These are phyloP conservation scores for Stagonosporopsis rhizophila DNA, from an alignment of 2,329 filamentous ascomycete species.

Conservation along the genomic window DNA sequence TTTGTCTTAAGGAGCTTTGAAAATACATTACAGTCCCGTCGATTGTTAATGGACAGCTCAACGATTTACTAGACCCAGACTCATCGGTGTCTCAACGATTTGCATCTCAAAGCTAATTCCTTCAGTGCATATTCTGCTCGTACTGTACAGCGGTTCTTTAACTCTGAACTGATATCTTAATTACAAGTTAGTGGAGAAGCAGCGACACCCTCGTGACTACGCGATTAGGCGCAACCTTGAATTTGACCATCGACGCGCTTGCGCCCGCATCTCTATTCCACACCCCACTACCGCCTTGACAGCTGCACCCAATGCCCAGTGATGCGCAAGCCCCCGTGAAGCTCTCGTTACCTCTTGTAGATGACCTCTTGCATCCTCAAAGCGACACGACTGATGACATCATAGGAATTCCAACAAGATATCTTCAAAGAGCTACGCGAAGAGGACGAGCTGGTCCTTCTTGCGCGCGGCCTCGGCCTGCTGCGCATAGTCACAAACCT, in stretches of 20 bases:
- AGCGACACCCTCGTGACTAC: conserved; percentile 33
- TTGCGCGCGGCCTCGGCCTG: conserved; percentile 90
- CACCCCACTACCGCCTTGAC: conserved; percentile 26
- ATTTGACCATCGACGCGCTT: conserved; percentile 23
- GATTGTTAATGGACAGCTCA: neutral
- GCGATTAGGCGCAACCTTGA: conserved; percentile 21
- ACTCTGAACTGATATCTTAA: neutral
- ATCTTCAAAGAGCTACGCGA: conserved; percentile 76
- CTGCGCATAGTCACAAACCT: conserved; percentile 94
- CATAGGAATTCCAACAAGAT: conserved; percentile 85
- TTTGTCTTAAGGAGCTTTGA: conserved; percentile 2
- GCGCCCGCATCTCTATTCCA: conserved; percentile 24
- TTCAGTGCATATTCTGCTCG: neutral
- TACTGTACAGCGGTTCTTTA: neutral
- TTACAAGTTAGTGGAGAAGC: neutral
- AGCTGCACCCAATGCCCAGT: conserved; percentile 45
- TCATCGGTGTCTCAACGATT: neutral
- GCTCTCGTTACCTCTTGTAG: conserved; percentile 77
- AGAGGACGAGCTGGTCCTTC: conserved; percentile 92
- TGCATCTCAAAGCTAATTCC: neutral
- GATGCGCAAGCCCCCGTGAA: conserved; percentile 69
- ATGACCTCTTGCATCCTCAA: conserved; percentile 14
- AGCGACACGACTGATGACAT: conserved; percentile 29
- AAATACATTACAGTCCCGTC: neutral
- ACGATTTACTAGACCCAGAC: neutral